Conservation (phyloP, 2,329 filamentous ascomycete species). For the Truncatella angustata region DNA sequence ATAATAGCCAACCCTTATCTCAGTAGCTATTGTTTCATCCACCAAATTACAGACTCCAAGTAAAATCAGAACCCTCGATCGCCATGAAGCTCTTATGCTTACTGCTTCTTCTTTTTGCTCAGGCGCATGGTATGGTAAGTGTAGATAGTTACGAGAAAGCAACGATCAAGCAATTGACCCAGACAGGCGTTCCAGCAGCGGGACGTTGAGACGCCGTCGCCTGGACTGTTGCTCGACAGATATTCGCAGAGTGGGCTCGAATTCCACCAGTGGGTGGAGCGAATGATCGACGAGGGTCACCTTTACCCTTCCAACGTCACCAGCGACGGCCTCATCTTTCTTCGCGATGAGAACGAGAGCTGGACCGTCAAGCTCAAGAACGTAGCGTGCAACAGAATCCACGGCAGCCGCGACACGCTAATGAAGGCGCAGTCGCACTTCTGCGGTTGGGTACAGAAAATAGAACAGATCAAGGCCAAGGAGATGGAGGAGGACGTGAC, state of each 20-base stretch:
- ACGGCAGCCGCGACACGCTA: neutral
- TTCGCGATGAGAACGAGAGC: neutral
- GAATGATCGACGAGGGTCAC: slow-evolving; percentile 2
- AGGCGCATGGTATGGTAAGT: too few relatives aligned
- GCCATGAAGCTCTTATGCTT: too few relatives aligned
- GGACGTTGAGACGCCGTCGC: neutral
- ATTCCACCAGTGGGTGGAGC: neutral
- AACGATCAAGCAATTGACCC: too few relatives aligned
- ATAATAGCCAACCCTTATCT: too few relatives aligned
- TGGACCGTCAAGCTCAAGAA: slow-evolving; percentile 5
- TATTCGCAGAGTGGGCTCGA: slow-evolving; percentile 1
- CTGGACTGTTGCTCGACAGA: neutral
- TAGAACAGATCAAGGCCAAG: neutral
- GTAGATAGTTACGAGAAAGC: too few relatives aligned
- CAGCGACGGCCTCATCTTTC: neutral
- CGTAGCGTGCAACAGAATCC: neutral
- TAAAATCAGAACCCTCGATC: too few relatives aligned
- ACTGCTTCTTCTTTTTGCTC: too few relatives aligned
- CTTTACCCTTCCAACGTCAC: neutral
- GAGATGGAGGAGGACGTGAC: slow-evolving; percentile 3
- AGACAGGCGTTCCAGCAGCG: too few relatives aligned
- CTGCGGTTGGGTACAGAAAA: neutral
- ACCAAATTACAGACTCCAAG: too few relatives aligned
- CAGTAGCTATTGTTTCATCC: too few relatives aligned
- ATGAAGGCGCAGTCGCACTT: neutral